Base-by-base conservation (phyloP, 164 flowering plant genomes). In the Protea cynaroides region DNA sequence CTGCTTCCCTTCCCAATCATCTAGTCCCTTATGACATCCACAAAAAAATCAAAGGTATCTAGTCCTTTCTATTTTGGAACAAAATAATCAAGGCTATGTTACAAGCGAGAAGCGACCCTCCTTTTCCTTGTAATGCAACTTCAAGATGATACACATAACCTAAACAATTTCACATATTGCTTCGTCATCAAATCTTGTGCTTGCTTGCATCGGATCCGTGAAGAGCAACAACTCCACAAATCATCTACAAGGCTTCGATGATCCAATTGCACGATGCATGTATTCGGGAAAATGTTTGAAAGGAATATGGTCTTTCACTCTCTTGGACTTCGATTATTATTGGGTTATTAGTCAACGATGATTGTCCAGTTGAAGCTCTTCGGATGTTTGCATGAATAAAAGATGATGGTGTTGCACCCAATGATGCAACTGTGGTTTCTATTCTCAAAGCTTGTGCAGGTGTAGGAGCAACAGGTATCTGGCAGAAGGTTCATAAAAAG, bases 161-260 rank as follows among this genome's bases (percentile, higher is more conserved):
- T 86, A 47, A 76, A 80, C 70, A 72, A 73, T 11, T 82, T 79
- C 65, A 82, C 86, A 15, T 79, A 65, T 72, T 83, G 81, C 18
- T 80, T 76, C 62, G 50, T 82, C 25, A 65, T 79, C 67, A 78
- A 79, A 34, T 75, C 82, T 21, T 76, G 83, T 53, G 62, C 69
- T 69, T 75, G 67, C 19, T 60, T 62, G 58, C 54, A 60, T 9
- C 59, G 50, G 17, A 44, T 58, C 69, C 60, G 25, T 0, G n/a
- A 65, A 53, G 86, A 83, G 8, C 57, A 69, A 49, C n/a, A n/a
- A n/a, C n/a, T n/a, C n/a, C n/a, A n/a, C n/a, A n/a, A n/a, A n/a
- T n/a, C n/a, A n/a, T n/a, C 12, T 56, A 36, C 67, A 83, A 80
- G 71, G 22, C 61, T 15, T 24, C 70, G 78, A 7, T 64, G 79